Conservation (phyloP, 2,329 filamentous ascomycete genomes). For the Aurifilum marmelostoma region DNA sequence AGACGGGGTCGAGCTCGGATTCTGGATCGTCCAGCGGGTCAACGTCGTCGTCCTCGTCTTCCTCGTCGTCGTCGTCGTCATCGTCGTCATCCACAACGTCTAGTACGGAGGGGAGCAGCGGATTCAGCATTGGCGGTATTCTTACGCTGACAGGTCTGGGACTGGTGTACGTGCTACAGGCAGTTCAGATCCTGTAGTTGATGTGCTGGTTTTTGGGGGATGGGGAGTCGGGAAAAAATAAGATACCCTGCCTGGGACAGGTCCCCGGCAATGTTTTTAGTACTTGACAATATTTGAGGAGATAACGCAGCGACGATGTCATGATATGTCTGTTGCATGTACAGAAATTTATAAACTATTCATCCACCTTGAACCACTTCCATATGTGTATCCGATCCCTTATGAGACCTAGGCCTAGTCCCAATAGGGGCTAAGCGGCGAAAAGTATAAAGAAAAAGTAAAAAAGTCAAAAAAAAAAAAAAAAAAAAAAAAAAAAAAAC, state of each 20-base stretch:
- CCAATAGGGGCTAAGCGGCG: neutral
- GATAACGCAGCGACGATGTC: neutral
- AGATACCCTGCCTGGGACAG: conserved; percentile 15
- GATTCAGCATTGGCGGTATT: conserved; percentile 16
- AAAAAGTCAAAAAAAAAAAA: neutral
- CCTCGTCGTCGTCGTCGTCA: conserved; percentile 6
- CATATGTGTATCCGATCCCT: neutral
- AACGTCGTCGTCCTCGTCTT: neutral
- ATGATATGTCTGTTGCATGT: neutral
- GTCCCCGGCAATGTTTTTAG: neutral
- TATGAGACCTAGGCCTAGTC: neutral
- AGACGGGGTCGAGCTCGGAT: conserved; percentile 4
- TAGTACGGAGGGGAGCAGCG: neutral
- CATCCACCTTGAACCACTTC: neutral
- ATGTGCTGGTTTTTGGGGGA: too few relatives aligned
- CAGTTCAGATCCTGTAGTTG: conserved; percentile 25
- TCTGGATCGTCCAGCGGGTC: neutral
- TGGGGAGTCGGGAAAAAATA: neutral
- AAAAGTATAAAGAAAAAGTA: neutral
- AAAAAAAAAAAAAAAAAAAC: neutral
- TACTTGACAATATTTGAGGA: neutral
- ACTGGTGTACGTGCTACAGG: conserved; percentile 26
- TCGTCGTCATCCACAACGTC: conserved; percentile 15
- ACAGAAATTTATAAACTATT: neutral
- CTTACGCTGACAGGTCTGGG: conserved; percentile 17